Conservation (phyloP, 805 yeast species). For the Candida mattraensis region DNA sequence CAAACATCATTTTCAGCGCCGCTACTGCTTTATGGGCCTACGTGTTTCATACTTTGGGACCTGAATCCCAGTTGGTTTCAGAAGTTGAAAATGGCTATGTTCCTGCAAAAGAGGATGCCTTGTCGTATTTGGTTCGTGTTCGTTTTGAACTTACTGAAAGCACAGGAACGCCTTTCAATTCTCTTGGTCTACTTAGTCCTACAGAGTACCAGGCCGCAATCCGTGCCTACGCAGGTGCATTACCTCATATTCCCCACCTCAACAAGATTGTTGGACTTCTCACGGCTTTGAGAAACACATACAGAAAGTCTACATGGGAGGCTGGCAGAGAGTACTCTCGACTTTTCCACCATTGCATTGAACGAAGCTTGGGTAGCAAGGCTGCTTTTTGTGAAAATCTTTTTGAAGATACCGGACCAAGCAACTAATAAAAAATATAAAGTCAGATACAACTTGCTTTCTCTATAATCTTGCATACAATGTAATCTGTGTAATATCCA, state of each 20-base stretch:
- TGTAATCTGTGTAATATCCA: too few relatives aligned
- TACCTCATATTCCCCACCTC: slow-evolving; percentile 38
- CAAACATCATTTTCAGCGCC: slow-evolving; percentile 39
- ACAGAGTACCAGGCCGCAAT: slow-evolving; percentile 25
- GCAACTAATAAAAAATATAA: background rate
- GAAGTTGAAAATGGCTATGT: slow-evolving; percentile 9
- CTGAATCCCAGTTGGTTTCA: slow-evolving; percentile 40
- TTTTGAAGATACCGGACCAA: slow-evolving; percentile 32
- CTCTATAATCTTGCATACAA: too few relatives aligned
- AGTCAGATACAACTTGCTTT: too few relatives aligned
- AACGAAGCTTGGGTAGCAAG: slow-evolving; percentile 51
- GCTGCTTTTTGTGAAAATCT: slow-evolving; percentile 48
- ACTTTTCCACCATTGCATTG: slow-evolving; percentile 49
- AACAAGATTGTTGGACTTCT: slow-evolving; percentile 56
- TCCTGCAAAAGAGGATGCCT: slow-evolving; percentile 48
- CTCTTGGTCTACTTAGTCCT: slow-evolving; percentile 3
- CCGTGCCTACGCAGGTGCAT: slow-evolving; percentile 34
- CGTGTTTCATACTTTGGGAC: slow-evolving; percentile 45
- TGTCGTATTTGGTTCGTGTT: slow-evolving; percentile 47
- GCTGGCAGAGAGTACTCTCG: slow-evolving; percentile 53
- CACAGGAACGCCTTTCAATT: slow-evolving; percentile 17
- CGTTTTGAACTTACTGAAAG: slow-evolving; percentile 35
- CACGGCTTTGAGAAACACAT: slow-evolving; percentile 37
- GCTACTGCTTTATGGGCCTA: slow-evolving; percentile 48
- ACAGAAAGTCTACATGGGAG: slow-evolving; percentile 48